Percentiles rank a stretch among this genome's conserved stretches.
phyloP scores from a whole-genome alignment of 2,329 filamentous ascomycete genomes.

The Diaporthe citri region DNA sequence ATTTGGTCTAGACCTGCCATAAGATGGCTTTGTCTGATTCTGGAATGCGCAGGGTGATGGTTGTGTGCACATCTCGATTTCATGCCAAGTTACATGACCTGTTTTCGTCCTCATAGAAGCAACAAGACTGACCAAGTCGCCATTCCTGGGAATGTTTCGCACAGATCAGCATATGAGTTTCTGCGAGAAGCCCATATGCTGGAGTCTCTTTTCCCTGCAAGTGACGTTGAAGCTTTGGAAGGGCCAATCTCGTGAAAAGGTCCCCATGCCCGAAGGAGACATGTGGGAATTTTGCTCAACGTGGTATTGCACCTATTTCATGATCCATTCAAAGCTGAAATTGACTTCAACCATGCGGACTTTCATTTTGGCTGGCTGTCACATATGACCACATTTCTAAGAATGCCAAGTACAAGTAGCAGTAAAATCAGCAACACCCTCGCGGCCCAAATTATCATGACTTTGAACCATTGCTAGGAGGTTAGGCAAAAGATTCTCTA shows the following conservation, averaged over 20 bases:
- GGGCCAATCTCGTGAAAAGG: neutral
- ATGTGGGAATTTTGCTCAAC: neutral
- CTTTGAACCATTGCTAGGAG: neutral
- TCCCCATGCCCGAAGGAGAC: neutral
- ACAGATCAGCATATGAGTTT: neutral
- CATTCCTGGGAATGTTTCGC: neutral
- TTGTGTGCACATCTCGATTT: fast-evolving
- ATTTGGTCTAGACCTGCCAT: neutral
- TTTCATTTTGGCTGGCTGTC: neutral
- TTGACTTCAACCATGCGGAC: neutral
- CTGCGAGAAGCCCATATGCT: neutral
- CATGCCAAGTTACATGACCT: too few species aligned
- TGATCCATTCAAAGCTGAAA: too few species aligned
- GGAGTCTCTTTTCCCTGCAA: neutral
- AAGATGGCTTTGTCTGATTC: neutral
- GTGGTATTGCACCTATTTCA: too few species aligned
- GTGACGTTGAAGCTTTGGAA: neutral
- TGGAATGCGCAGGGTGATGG: neutral
- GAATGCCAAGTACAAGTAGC: neutral
- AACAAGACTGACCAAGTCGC: too few species aligned
- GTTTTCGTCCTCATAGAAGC: too few species aligned
- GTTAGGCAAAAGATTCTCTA: fast-evolving
- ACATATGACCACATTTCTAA: neutral
- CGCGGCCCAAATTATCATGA: neutral
- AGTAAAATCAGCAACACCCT: neutral